phyloP scores from a whole-genome alignment of 2,329 filamentous ascomycete genomes.

The Aspergillus amoenus region DNA sequence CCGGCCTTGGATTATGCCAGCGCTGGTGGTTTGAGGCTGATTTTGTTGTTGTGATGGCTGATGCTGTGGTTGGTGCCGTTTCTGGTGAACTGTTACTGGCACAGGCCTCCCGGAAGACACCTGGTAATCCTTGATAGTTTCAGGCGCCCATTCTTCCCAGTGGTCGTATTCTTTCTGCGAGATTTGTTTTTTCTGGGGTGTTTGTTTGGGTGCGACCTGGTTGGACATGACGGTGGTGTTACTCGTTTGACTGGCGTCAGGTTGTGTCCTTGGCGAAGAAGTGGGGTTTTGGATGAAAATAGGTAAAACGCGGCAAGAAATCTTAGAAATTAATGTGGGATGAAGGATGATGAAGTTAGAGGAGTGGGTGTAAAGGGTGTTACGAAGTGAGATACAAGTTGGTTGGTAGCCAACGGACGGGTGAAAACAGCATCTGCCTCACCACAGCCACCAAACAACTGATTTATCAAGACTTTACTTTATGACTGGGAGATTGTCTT shows the following conservation, averaged over 20 bases:
- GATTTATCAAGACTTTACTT: not conserved
- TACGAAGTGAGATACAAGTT: not conserved
- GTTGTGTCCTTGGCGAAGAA: not conserved
- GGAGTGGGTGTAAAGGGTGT: not conserved
- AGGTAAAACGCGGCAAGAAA: not conserved
- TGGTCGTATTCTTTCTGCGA: slow-evolving; percentile 13
- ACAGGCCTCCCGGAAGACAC: not conserved
- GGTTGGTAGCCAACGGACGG: not conserved
- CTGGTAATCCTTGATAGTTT: slow-evolving; percentile 10
- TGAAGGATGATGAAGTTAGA: not conserved
- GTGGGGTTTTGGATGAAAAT: not conserved
- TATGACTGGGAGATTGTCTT: not conserved
- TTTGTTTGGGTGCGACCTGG: slow-evolving; percentile 5
- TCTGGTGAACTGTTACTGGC: not conserved
- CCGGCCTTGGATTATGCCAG: not conserved
- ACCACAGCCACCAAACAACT: not conserved
- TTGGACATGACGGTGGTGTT: slow-evolving; percentile 5
- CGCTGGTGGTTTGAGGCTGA: not conserved
- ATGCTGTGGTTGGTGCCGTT: not conserved
- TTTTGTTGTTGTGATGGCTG: not conserved
- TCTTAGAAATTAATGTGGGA: not conserved
- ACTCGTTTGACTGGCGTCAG: not conserved
- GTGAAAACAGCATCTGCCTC: not conserved
- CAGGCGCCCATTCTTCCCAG: slow-evolving; percentile 18
- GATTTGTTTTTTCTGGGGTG: slow-evolving; percentile 12